phyloP scores from a whole-genome alignment of 2,329 filamentous ascomycete species.

The Chrysosporium keratinophilum region DNA sequence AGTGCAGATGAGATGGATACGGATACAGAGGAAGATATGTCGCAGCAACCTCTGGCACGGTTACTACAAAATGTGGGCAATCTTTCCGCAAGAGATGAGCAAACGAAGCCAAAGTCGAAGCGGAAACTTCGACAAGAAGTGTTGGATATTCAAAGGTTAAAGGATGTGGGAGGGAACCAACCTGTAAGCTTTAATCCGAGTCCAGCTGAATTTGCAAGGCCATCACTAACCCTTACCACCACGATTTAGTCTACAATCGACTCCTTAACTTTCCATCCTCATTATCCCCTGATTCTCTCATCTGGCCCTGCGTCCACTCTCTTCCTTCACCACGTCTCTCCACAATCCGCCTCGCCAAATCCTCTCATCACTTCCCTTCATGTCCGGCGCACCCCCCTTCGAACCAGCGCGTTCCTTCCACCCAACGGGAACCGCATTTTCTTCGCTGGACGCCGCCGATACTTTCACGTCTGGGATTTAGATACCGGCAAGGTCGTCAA shows the following conservation, averaged over 20 bases:
- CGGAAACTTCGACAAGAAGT: constrained; percentile 74
- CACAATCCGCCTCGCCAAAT: constrained; percentile 66
- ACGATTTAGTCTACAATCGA: constrained; percentile 55
- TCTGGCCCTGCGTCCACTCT: constrained; percentile 77
- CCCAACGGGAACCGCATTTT: constrained; percentile 68
- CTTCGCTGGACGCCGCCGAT: constrained; percentile 75
- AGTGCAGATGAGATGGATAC: constrained; percentile 47
- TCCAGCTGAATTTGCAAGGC: background rate
- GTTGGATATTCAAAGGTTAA: constrained; percentile 78
- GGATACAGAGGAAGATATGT: constrained; percentile 51
- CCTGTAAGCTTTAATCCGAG: constrained; percentile 39
- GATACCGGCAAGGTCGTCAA: constrained; percentile 72
- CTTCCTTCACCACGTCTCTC: constrained; percentile 79
- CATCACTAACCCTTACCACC: background rate
- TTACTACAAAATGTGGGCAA: constrained; percentile 66
- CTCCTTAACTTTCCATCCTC: constrained; percentile 79
- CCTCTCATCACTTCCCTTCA: constrained; percentile 85
- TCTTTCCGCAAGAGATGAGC: constrained; percentile 46
- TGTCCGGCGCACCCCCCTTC: constrained; percentile 70
- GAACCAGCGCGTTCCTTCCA: constrained; percentile 68
- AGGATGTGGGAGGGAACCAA: constrained; percentile 72
- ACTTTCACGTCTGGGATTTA: constrained; percentile 92
- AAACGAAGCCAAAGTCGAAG: constrained; percentile 44
- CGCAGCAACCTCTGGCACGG: constrained; percentile 64
- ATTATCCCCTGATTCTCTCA: constrained; percentile 78